Percentiles rank a stretch among this genome's conserved stretches.
Conservation (phyloP, 768 basidiomycete species). For the Lactifluus volemus region DNA sequence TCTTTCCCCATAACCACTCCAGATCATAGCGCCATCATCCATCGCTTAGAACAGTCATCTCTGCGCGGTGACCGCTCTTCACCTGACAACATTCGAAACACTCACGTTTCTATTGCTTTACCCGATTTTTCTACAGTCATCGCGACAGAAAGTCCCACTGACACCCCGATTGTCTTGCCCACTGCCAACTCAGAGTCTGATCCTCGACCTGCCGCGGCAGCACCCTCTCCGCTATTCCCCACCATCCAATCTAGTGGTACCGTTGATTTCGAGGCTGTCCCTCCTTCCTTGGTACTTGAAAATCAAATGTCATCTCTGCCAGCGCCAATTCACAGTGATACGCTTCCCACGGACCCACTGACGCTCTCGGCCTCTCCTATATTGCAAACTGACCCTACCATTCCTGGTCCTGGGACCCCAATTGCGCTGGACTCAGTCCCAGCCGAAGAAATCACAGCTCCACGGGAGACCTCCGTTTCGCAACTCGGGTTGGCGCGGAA, state of each 20-base stretch:
- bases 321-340: background rate
- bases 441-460: background rate
- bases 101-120: background rate
- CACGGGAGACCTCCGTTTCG: background rate
- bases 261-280: background rate
- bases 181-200: background rate
- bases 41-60: background rate
- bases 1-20: background rate
- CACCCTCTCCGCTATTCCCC: no score
- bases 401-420: background rate
- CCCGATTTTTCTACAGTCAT: background rate
- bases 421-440: background rate
- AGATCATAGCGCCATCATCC: background rate
- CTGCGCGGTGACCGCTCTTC: background rate
- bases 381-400: background rate
- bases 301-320: background rate
- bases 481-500: background rate
- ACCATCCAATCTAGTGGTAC: background rate
- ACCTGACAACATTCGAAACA: background rate
- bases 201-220: background rate
- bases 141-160: background rate
- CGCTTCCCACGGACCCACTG: background rate
- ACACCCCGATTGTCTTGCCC: background rate
- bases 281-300: background rate
- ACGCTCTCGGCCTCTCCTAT: background rate